phyloP scores from a whole-genome alignment of 1,139 yeast species.

The Komagataea norvegica region DNA sequence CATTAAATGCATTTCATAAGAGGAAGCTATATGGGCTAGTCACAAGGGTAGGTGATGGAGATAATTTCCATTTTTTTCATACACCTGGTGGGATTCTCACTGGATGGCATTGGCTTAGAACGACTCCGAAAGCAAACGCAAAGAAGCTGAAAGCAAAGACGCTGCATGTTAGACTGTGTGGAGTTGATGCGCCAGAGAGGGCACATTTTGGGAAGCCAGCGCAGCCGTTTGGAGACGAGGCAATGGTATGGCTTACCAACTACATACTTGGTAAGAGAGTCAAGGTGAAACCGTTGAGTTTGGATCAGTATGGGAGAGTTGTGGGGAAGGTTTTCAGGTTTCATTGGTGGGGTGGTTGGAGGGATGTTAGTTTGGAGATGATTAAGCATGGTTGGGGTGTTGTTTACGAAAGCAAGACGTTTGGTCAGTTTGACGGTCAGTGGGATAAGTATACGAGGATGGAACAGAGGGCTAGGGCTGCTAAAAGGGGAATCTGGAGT shows the following conservation, averaged over 20 bases:
- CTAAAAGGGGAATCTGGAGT: conserved; percentile 70
- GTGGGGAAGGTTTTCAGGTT: conserved; percentile 78
- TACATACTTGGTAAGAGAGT: conserved; percentile 64
- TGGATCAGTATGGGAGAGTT: conserved; percentile 86
- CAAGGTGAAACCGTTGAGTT: conserved; percentile 67
- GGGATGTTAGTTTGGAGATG: conserved; percentile 87
- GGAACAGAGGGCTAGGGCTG: conserved; percentile 55
- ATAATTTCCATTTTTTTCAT: conserved; percentile 86
- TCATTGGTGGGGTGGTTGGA: conserved; percentile 54
- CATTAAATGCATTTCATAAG: conserved; percentile 34
- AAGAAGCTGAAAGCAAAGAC: conserved; percentile 35
- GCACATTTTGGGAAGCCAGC: conserved; percentile 94
- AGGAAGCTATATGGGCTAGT: conserved; percentile 70
- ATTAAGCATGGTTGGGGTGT: conserved; percentile 75
- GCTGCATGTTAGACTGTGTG: conserved; percentile 67
- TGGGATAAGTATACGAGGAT: conserved; percentile 53
- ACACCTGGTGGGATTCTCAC: conserved; percentile 84
- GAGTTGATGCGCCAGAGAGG: conserved; percentile 97
- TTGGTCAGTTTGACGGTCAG: conserved; percentile 82
- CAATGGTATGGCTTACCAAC: conserved; percentile 66
- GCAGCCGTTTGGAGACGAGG: conserved; percentile 84
- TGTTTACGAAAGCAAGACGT: conserved; percentile 75
- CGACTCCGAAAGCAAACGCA: conserved; percentile 40
- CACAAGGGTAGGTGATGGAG: conserved; percentile 95
- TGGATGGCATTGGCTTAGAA: conserved; percentile 94